These are phyloP conservation scores for Tausonia pullulans DNA, from an alignment of 1,284 basidiomycete species.

Conservation along the genomic window DNA sequence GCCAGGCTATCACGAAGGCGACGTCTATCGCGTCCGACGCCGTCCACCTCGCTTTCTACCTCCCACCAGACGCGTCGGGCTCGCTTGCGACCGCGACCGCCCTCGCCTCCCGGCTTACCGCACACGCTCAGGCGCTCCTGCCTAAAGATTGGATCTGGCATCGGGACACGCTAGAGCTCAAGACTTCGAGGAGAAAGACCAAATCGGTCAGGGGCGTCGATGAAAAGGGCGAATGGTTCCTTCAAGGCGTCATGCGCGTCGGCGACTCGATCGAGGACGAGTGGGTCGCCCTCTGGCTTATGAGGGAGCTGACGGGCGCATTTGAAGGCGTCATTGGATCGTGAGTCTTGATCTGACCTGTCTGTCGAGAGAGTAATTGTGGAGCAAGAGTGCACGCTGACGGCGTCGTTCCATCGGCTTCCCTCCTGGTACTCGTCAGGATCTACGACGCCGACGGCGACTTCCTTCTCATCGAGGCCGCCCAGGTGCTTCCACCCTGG, in stretches of 20 bases:
- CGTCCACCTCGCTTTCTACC: constrained; percentile 61
- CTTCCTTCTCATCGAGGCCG: constrained; percentile 92
- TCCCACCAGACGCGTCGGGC: constrained; percentile 38
- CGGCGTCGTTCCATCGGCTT: background rate
- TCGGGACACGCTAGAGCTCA: constrained; percentile 73
- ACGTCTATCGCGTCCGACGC: constrained; percentile 71
- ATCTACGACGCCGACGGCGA: constrained; percentile 87
- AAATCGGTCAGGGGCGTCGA: background rate
- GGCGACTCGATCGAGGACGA: constrained; percentile 93
- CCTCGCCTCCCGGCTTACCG: constrained; percentile 55
- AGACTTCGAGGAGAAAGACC: constrained; percentile 38
- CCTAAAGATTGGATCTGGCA: constrained; percentile 66
- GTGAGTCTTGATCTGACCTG: constrained; percentile 20
- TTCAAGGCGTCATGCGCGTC: constrained; percentile 52
- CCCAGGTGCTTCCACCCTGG: constrained; percentile 80
- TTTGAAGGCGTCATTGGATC: constrained; percentile 64
- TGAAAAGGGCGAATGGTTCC: constrained; percentile 3
- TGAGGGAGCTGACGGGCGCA: constrained; percentile 57
- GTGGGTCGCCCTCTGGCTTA: constrained; percentile 83
- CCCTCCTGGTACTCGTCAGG: constrained; percentile 6
- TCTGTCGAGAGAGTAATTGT: background rate
- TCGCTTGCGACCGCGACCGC: constrained; percentile 22
- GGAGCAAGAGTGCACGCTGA: no score
- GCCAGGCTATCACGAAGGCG: background rate
- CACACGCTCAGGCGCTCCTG: constrained; percentile 46